Evolutionary conservation across 176 grass and related monocot species (phyloP).

Genomic region (Metroxylon sagu): DNA sequence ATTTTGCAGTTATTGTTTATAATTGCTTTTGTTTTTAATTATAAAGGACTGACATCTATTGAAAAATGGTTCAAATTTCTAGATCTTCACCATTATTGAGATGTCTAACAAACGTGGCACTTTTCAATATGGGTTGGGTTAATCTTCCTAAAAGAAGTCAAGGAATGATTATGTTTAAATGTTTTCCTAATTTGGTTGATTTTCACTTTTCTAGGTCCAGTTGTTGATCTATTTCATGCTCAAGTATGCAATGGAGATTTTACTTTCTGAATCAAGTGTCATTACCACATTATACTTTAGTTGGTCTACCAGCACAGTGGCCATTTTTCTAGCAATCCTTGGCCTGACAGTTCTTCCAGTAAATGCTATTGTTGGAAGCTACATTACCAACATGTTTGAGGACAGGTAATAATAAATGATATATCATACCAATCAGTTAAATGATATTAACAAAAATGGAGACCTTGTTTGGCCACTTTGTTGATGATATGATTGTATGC

Average conservation of each 20-base stretch:
- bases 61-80: no score
- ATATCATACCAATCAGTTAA: no score
- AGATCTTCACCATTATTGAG: no score
- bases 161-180: no score
- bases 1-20: no score
- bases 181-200: no score
- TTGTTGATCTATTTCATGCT: conserved; percentile 94
- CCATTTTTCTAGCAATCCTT: conserved; percentile 77
- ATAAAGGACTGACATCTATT: no score
- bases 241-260: conserved; percentile 89
- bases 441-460: no score
- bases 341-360: conserved; percentile 86
- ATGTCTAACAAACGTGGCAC: no score
- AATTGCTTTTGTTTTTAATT: no score
- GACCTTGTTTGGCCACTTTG: background rate
- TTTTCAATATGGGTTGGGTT: no score
- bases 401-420: conserved; percentile 43
- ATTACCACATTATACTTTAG: conserved; percentile 74
- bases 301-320: conserved; percentile 68
- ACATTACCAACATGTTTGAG: conserved; percentile 65
- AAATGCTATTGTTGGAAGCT: conserved; percentile 83
- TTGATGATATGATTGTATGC: background rate
- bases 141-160: no score
- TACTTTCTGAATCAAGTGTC: conserved; percentile 88
- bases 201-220: conserved; percentile 43